Base-by-base conservation (phyloP, 2,329 filamentous ascomycete species). In the Microdochium bolleyi region DNA sequence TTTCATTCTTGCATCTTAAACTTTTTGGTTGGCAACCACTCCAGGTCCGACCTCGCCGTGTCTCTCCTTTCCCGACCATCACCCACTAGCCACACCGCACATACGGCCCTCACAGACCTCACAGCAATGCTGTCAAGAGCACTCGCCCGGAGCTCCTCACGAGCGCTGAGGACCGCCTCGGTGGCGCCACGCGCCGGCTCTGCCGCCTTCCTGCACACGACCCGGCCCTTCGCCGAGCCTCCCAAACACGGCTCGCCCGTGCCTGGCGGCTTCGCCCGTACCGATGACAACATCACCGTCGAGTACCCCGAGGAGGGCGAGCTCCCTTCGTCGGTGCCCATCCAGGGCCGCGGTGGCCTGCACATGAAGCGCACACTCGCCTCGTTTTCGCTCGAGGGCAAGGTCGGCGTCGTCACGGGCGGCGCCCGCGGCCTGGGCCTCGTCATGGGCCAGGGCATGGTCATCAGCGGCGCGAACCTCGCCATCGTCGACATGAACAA, bases 401-500 rank as follows among this genome's bases (percentile, higher is more conserved):
- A 85, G 64, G 88, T 92, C 9, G 90, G 84, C 49, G 77, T 96
- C 41, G 88, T 97, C 38, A 97, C 92, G 1, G 92, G 92, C 51
- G 92, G 92, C 65, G 92, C 92, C 24, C 80, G 92, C 65, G 92
- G 92, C 8, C 72, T 97, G 54, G 92, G 92, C 38, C 75, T 96
- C 56, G 91, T 95, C 61, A 96, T 97, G 88, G 88, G 87, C 51
- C 91, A 96, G 74, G 91, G 88, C 49, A 82, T 96, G 70, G 88
- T 96, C 51, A 85, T 89, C 51, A 94, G 88, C 52, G 92, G 92
- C 51, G 88, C 89, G 10, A 86, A 95, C 68, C 78, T 96, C 56
- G 92, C 92, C 44, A 88, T 97, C 69, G 90, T 96, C 41, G 92
- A 97, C 68, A 76, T 96, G 74, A 96, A 97, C 73, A 87, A 88